Percentiles rank a stretch among this genome's conserved stretches.
These are phyloP conservation scores for Argentina anserina DNA, from an alignment of 306 rosid genomes.

Conservation along the genomic window DNA sequence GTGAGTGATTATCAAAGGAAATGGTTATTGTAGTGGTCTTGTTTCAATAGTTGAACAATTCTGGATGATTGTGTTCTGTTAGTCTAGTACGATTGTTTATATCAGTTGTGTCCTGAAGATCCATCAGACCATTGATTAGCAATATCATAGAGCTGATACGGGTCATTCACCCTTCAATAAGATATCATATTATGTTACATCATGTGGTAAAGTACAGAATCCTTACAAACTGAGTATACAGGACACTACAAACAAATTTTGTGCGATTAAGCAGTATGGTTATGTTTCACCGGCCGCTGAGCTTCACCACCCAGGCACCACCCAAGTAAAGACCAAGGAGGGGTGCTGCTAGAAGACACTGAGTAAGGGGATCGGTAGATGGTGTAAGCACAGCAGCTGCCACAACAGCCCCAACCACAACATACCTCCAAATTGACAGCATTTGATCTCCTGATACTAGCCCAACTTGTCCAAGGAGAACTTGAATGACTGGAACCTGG, in stretches of 20 bases:
- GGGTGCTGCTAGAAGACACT: slow-evolving; percentile 78
- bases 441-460: slow-evolving; percentile 84
- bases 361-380: slow-evolving; percentile 90
- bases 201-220: slow-evolving; percentile 40
- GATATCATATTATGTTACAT: slow-evolving; percentile 24
- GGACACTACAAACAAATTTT: not conserved
- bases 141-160: slow-evolving; percentile 13
- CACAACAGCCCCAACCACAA: slow-evolving; percentile 91
- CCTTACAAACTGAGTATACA: not conserved
- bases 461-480: slow-evolving; percentile 83
- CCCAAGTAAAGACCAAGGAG: slow-evolving; percentile 82
- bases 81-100: not conserved
- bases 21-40: not conserved
- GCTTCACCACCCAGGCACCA: slow-evolving; percentile 94
- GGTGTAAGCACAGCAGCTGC: slow-evolving; percentile 85
- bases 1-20: not conserved
- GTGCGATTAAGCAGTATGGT: not conserved
- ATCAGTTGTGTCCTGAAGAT: not conserved
- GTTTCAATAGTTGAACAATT: not conserved
- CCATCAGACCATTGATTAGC: slow-evolving; percentile 13
- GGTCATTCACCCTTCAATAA: slow-evolving; percentile 8
- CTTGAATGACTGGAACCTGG: slow-evolving; percentile 83
- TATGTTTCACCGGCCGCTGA: slow-evolving; percentile 53
- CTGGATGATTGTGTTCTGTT: not conserved
- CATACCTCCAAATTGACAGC: slow-evolving; percentile 97